Base-by-base conservation (phyloP, 257 asterid genomes). In the Ilex aquifolium region DNA sequence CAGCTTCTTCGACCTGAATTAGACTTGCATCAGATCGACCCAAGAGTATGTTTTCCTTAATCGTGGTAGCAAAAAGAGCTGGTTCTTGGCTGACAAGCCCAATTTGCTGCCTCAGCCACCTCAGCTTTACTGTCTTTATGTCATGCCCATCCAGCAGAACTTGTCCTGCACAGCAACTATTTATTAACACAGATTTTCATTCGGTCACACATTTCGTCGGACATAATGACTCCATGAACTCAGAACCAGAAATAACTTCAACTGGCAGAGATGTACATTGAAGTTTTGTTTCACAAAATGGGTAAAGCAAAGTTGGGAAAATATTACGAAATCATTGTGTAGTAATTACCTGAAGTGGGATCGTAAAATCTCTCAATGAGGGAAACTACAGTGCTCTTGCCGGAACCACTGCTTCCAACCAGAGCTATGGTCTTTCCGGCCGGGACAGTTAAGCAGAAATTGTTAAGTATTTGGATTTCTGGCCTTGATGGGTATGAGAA, bases 41-140 rank as follows among this genome's bases (percentile, higher is more conserved):
- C 67, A 90, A 48, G 1, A 87, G 78, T 80, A 90, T 85, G 80
- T 90, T 90, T 62, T 90, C 95, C 77, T 87, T 87, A 57, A 90
- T 85, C 59, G 88, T 73, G 62, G 97, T 90, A 30, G 97, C 97
- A 55, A 90, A 90, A 0, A 90, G 75, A 31, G 95, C 97, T 10
- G 97, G 97, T 40, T 90, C 95, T 73, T 90, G 97, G 83, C 97
- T 90, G 50, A 90, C 97, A 17, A 90, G 82, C 57, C 97, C 97
- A 14, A 90, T 83, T 71, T 90, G 97, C 72, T 85, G 90, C 61
- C 97, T 81, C 17, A 90, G 57, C 95, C 97, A 90, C 74, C 72
- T 83, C 77, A 87, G 69, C 63, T 90, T 85, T 61, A 90, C 21
- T 36, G 80, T 65, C 85, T 78, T 87, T 53, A 90, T 83, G 73